Percentiles rank a stretch among this genome's conserved stretches.
These are phyloP conservation scores for Neurospora sp. DNA, from an alignment of 495 filamentous ascomycete genomes.

Conservation along the genomic window DNA sequence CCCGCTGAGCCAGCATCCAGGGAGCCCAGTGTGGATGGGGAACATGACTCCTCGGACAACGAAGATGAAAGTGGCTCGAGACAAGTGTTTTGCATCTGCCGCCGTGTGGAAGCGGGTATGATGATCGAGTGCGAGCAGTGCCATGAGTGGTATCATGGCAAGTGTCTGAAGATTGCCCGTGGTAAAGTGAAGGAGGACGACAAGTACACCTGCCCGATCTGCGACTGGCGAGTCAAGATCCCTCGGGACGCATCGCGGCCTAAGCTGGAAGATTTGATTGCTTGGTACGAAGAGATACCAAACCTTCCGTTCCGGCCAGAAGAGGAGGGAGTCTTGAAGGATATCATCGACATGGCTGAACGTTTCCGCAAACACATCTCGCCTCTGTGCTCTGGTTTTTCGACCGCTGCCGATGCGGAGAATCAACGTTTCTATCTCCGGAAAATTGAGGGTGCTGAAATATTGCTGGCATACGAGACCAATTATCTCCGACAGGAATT, in stretches of 20 bases:
- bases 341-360: slow-evolving; percentile 74
- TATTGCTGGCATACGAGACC: slow-evolving; percentile 82
- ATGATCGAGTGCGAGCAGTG: slow-evolving; percentile 99
- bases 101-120: slow-evolving; percentile 86
- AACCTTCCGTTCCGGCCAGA: slow-evolving; percentile 89
- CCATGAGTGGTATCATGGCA: slow-evolving; percentile 98
- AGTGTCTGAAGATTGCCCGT: slow-evolving; percentile 95
- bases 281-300: slow-evolving; percentile 81
- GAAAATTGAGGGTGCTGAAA: slow-evolving; percentile 97
- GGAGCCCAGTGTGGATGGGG: slow-evolving; percentile 66
- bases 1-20: slow-evolving; percentile 88
- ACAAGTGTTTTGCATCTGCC: slow-evolving; percentile 96
- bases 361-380: slow-evolving; percentile 78
- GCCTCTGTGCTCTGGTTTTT: slow-evolving; percentile 63
- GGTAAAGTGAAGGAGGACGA: slow-evolving; percentile 98
- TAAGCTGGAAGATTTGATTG: slow-evolving; percentile 82
- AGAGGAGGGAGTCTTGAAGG: slow-evolving; percentile 74
- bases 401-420: slow-evolving; percentile 74
- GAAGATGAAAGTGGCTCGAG: background rate
- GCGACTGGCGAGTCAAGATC: slow-evolving; percentile 95
- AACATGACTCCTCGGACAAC: slow-evolving; percentile 29
- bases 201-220: slow-evolving; percentile 97
- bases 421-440: slow-evolving; percentile 94
- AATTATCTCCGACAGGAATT: slow-evolving; percentile 96
- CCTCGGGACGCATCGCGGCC: slow-evolving; percentile 95